Base-by-base conservation (phyloP, 345 rosid species). In the Euclidium syriacum region DNA sequence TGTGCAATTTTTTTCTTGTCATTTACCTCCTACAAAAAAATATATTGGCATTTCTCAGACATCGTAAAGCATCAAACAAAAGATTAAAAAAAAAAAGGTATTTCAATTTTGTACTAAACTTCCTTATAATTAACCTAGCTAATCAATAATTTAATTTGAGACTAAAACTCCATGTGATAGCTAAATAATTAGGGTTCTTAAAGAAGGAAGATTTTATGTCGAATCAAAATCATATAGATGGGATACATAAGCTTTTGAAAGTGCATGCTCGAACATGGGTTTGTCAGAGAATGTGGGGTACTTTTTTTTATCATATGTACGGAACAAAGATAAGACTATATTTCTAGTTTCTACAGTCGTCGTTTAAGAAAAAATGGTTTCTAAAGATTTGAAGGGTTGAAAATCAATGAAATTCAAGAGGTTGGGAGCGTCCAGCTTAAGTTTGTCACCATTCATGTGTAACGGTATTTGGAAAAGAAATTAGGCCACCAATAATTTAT, bases 241-340 rank as follows among this genome's bases (percentile, higher is more conserved):
- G 62, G 14, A 30, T 36, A 32, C 40, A 25, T 58, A 32, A 63
- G 60, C 62, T 64, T 63, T 64, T 48, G 65, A 56, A 49, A 64
- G 40, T 58, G 71, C 67, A 72, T 64, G 75, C 71, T 64, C 58
- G 61, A 72, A 65, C 66, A 72, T 72, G 71, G 58, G 66, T 46
- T 75, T 78, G 83, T 78, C 89, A 73, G 85, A 73, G 85, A 83
- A 80, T 78, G 78, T 71, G 85, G 82, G 77, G 78, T 72, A 72
- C 78, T 41, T 67, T 19, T 2, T 62, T 19, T 2, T 62, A 64
- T 33, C 52, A 50, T n/a, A n/a, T 64, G 84, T 75, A 79, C 85
- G 85, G 79, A 76, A 42, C 51, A 52, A n/a, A 44, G 23, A 48
- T 62, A 33, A 29, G 18, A 12, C 22, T 17, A n/a, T n/a, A n/a